Base-by-base conservation (phyloP, 805 yeast species). In the Kurtzmaniella cleridarum region DNA sequence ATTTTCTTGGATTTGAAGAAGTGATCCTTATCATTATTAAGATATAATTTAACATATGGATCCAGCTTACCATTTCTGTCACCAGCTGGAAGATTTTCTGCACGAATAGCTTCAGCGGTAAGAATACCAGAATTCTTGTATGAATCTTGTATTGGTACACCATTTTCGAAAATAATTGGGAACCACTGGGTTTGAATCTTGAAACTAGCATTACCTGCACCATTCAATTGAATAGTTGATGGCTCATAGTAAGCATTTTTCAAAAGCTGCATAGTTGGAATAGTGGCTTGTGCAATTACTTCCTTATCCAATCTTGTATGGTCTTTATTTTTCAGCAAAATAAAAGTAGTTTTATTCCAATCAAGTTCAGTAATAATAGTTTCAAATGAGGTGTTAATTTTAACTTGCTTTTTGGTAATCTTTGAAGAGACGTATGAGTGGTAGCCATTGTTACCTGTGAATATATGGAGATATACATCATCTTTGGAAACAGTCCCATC, bases 31-130 rank as follows among this genome's bases (percentile, higher is more conserved):
- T 67, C 69, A 30, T 81, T 81, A 61, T 90, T 80, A 51, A 87
- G 55, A 53, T 71, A 79, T 45, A 88, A 73, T 51, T 79, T 76
- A 43, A 79, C 72, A 58, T 80, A 91, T 40, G 99, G 99, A 63
- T 93, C 99, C 3, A 96, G 87, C 57, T 84, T 84, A 36, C 98
- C 98, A 50, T 82, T 83, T 24, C 85, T 69, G 62, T 93, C 99
- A n/a, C 90, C 95, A 11, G 96, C 74, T 30, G 83, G 78, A 42
- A 93, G 71, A 37, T 76, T 76, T 12, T 72, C 72, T 2, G 93
- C 98, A 35, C 71, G 68, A 33, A 80, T 47, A 3, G 86, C 70
- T 24, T 73, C 77, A 27, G 89, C 71, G 16, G 69, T 71, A 48
- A 91, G 60, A 23, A 65, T 66, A 57, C 98, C 98, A 41, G 79